Evolutionary conservation across 495 filamentous ascomycete species (phyloP).

Genomic region (Sordaria brevicollis): DNA sequence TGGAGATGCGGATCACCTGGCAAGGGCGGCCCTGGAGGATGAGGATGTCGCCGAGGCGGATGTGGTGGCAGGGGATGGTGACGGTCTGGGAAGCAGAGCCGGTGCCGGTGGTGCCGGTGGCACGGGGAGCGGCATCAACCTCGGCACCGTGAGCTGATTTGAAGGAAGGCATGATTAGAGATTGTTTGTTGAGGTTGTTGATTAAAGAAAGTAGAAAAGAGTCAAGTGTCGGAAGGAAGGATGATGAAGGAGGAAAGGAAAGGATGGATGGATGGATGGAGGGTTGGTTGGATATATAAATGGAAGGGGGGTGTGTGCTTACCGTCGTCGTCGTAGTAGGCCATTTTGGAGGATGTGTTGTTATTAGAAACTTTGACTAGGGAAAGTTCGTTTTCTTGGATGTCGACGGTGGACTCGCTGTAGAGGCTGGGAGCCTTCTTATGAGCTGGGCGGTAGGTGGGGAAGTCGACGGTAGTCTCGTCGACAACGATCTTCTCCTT

Average conservation of each 20-base stretch:
- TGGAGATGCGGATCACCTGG: conserved; percentile 99
- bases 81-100: conserved; percentile 57
- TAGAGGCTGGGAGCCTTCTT: conserved; percentile 21
- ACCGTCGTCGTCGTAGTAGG: conserved; percentile 95
- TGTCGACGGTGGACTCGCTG: conserved; percentile 41
- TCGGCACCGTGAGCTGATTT: conserved; percentile 41
- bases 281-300: background rate
- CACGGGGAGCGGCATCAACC: conserved; percentile 30
- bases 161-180: conserved; percentile 43
- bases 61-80: conserved; percentile 97
- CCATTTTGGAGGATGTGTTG: conserved; percentile 62
- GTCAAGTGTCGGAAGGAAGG: background rate
- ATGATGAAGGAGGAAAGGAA: no score
- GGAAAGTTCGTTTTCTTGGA: conserved; percentile 23
- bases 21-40: conserved; percentile 98
- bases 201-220: background rate
- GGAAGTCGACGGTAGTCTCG: conserved; percentile 27
- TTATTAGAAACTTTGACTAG: conserved; percentile 6
- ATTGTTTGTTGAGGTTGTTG: no score
- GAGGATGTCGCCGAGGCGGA: conserved; percentile 96
- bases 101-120: conserved; percentile 16
- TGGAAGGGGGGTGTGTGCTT: conserved; percentile 13
- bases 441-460: conserved; percentile 16
- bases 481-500: conserved; percentile 22
- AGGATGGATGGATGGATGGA: background rate